phyloP scores from a whole-genome alignment of 2,329 filamentous ascomycete species.

The Colletotrichum limetticola region DNA sequence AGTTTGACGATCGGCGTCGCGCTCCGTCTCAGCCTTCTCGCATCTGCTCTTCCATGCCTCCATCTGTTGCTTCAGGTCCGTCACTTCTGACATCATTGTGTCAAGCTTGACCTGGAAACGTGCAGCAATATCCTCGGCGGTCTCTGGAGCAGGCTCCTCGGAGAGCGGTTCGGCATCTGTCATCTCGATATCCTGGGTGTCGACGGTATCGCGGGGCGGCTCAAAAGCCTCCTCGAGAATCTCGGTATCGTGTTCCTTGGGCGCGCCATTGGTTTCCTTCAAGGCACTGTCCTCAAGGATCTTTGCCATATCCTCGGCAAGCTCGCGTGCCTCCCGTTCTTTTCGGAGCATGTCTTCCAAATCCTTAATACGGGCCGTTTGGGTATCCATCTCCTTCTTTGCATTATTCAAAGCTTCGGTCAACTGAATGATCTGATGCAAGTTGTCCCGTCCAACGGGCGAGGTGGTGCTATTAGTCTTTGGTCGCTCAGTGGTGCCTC shows the following conservation, averaged over 20 bases:
- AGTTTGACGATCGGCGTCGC: slow-evolving; percentile 76
- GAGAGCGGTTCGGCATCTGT: slow-evolving; percentile 34
- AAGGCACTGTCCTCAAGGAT: slow-evolving; percentile 69
- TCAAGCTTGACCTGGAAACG: slow-evolving; percentile 79
- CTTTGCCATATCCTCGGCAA: slow-evolving; percentile 84
- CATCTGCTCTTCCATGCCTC: slow-evolving; percentile 81
- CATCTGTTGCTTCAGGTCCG: slow-evolving; percentile 82
- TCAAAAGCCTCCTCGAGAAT: slow-evolving; percentile 59
- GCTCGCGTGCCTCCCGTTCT: slow-evolving; percentile 84
- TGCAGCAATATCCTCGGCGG: slow-evolving; percentile 47
- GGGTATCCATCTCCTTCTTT: slow-evolving; percentile 88
- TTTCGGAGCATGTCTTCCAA: slow-evolving; percentile 81
- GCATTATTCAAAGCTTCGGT: slow-evolving; percentile 86
- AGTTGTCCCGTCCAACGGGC: slow-evolving; percentile 64
- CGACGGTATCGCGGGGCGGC: slow-evolving; percentile 49
- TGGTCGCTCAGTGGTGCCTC: slow-evolving; percentile 79
- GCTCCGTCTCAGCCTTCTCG: slow-evolving; percentile 83
- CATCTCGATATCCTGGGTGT: slow-evolving; percentile 40
- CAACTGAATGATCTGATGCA: slow-evolving; percentile 83
- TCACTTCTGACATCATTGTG: slow-evolving; percentile 81
- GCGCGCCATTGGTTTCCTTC: slow-evolving; percentile 50
- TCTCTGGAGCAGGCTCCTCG: slow-evolving; percentile 44
- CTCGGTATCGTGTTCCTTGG: slow-evolving; percentile 49
- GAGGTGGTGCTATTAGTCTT: slow-evolving; percentile 66
- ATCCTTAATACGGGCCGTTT: slow-evolving; percentile 81